Evolutionary conservation across 2,329 filamentous ascomycete genomes (phyloP).

Genomic region (Byssochlamys sp.): DNA sequence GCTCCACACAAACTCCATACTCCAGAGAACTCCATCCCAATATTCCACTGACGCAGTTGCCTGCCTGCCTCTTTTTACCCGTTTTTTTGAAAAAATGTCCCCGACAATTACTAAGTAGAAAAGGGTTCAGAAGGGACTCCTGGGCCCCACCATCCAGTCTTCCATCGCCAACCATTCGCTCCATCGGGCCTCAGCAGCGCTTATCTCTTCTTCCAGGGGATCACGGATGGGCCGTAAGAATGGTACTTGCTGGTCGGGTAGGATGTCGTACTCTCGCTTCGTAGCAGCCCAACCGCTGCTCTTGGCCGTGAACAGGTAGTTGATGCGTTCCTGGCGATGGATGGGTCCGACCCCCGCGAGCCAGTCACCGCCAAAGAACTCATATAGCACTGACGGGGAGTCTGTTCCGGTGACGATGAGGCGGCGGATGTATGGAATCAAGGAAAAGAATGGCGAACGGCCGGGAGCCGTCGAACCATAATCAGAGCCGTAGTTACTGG

Average conservation of each 20-base stretch:
- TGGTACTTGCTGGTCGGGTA: constrained; percentile 69
- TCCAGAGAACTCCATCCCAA: not conserved
- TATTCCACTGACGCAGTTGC: not conserved
- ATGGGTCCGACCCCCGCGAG: constrained; percentile 65
- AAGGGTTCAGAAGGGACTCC: constrained; percentile 32
- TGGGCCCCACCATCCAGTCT: constrained; percentile 89
- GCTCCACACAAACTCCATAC: not conserved
- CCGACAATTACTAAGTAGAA: not conserved
- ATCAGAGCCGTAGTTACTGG: constrained; percentile 18
- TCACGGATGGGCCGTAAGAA: constrained; percentile 73
- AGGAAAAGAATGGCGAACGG: constrained; percentile 43
- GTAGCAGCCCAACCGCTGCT: constrained; percentile 80
- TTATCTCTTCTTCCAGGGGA: constrained; percentile 68
- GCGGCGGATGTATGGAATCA: constrained; percentile 83
- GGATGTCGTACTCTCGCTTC: constrained; percentile 82
- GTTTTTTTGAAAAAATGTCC: not conserved
- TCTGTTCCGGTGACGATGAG: constrained; percentile 90
- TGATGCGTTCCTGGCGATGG: constrained; percentile 78
- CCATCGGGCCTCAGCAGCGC: constrained; percentile 72
- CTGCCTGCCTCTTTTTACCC: not conserved
- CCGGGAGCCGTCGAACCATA: constrained; percentile 8
- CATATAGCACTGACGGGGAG: constrained; percentile 68
- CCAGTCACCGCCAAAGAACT: constrained; percentile 91
- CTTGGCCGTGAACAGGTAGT: constrained; percentile 91
- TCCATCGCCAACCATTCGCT: constrained; percentile 94